Conservation (phyloP, 1,139 yeast species). For the Saccharomycopsis hybrid region DNA sequence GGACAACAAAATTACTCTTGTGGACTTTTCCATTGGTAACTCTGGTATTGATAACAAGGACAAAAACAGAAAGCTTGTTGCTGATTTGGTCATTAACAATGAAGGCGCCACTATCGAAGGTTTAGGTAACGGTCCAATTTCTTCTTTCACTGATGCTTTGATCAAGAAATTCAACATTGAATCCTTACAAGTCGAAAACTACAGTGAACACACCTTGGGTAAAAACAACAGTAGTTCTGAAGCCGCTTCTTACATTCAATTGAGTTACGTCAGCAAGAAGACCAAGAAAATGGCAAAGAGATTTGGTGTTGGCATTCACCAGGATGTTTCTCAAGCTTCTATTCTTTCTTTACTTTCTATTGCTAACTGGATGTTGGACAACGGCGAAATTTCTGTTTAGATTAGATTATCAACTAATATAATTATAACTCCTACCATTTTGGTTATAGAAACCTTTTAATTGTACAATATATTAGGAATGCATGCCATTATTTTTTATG, state of each 20-base stretch:
- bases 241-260: conserved; percentile 86
- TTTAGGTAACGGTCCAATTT: conserved; percentile 91
- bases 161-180: conserved; percentile 48
- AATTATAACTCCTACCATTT: too few relatives aligned
- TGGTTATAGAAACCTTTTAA: too few relatives aligned
- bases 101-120: conserved; percentile 49
- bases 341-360: conserved; percentile 74
- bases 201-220: conserved; percentile 91
- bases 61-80: conserved; percentile 42
- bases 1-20: conserved; percentile 40
- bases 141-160: conserved; percentile 80
- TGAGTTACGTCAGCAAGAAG: conserved; percentile 37
- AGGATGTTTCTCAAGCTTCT: conserved; percentile 89
- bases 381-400: conserved; percentile 15
- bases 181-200: conserved; percentile 66
- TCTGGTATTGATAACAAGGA: conserved; percentile 33
- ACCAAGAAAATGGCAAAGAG: conserved; percentile 40
- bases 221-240: conserved; percentile 66
- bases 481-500: too few relatives aligned
- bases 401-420: too few relatives aligned
- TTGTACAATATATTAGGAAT: too few relatives aligned
- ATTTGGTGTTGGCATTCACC: conserved; percentile 96
- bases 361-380: conserved; percentile 41
- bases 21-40: conserved; percentile 38
- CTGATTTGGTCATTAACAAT: conserved; percentile 43